Evolutionary conservation across 163 green algal genomes (phyloP).

Genomic region (Scenedesmus sp.): DNA sequence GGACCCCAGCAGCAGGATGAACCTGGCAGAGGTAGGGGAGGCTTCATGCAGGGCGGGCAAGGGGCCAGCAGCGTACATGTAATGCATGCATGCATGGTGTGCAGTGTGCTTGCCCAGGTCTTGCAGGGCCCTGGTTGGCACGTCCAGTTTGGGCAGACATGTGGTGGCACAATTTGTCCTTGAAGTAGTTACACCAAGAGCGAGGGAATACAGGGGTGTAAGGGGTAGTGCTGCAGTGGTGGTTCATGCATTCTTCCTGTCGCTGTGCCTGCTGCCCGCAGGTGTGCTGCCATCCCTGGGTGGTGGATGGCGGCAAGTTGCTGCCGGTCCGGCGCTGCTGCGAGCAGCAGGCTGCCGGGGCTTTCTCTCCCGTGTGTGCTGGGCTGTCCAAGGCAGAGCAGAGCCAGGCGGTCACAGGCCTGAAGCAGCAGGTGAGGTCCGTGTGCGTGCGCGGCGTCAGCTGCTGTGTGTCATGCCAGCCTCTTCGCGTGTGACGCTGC

Average conservation of each 20-base stretch:
- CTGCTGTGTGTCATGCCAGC: background rate
- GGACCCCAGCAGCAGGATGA: constrained; percentile 26
- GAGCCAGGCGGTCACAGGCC: background rate
- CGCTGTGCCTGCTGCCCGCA: constrained; percentile 8
- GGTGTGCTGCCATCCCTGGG: constrained; percentile 18
- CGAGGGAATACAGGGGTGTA: too few species aligned
- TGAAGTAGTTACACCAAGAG: too few species aligned
- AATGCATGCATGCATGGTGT: background rate
- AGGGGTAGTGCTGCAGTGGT: too few species aligned
- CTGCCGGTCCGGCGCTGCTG: constrained; percentile 7
- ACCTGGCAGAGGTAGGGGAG: constrained; percentile 24
- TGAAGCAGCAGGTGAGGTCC: constrained; percentile 37
- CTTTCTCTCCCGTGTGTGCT: background rate
- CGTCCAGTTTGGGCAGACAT: too few species aligned
- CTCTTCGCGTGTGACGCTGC: background rate
- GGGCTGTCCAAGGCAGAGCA: constrained; percentile 1
- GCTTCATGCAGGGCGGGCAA: background rate
- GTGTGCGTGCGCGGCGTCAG: background rate
- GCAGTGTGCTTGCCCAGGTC: background rate
- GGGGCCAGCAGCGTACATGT: background rate
- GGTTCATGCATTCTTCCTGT: background rate
- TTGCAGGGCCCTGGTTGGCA: too few species aligned
- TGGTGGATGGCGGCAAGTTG: constrained; percentile 2
- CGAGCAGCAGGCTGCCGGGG: background rate
- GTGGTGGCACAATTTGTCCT: too few species aligned